Evolutionary conservation across 805 yeast genomes (phyloP), one percentile per base, ranked within the genome.

Genomic region (Starmerella davenportii): DNA sequence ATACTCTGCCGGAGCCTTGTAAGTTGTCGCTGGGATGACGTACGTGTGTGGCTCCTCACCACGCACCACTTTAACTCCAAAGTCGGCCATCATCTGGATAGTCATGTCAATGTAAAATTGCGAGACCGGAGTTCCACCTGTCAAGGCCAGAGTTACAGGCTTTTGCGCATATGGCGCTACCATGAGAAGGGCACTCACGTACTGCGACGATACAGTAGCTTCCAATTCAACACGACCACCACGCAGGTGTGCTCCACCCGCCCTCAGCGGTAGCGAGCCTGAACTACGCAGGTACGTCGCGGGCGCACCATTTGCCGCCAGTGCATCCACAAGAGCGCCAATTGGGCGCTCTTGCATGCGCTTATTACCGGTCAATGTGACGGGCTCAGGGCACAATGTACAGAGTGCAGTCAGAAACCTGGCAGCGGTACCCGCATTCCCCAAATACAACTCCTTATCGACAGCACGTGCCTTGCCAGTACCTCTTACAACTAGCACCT

Each of bases 361-460:
- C 36, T 80, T 77, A 59, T 90, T 90, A 49, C 98, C 98, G 1
- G 96, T 90, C 45, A 90, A 66, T 5, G 73, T 62, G 21, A 84
- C 73, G 42, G 63, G 53, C 25, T 66, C 62, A 3, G 53, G 38
- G 4, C 50, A 55, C 2, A 56, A 52, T 14, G 74, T 63, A 16
- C 93, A 94, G 21, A 90, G 87, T 2, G 95, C 72, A 2, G 95
- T 80, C 54, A 90, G 68, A 58, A 90, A 90, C 52, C 98, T 70
- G 4, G 95, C 80, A 3, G 98, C 96, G 33, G 98, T 90, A 48
- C 98, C 98, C 1, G 98, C 96, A 54, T 90, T 90, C 41, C 98
- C 98, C 45, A 90, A 66, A 59, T 82, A 90, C 41, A 90, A 64
- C 44, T 74, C 78, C 38, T 74, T 72, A 15, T 62, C 60, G 36